Conservation (phyloP, 1,139 yeast genomes). For the Sugiyamaella japonica region DNA sequence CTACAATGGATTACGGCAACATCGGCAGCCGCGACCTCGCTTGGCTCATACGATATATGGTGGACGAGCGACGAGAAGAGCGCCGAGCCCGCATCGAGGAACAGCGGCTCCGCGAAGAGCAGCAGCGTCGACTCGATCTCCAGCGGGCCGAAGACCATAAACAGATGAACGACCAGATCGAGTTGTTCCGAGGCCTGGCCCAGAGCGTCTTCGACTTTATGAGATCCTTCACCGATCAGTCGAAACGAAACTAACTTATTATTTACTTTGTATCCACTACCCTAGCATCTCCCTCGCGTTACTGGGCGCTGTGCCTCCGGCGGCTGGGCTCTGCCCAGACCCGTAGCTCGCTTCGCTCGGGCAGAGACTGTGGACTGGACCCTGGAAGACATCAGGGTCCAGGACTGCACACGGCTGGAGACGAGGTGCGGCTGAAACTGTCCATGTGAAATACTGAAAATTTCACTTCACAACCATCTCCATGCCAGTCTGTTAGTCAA, state of each 20-base stretch:
- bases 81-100: slow-evolving; percentile 1
- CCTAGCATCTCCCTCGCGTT: not conserved
- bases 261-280: not conserved
- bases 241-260: not conserved
- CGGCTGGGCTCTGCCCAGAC: slow-evolving; percentile 1
- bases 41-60: slow-evolving; percentile 6
- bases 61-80: slow-evolving; percentile 5
- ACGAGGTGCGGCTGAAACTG: not conserved
- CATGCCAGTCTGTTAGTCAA: not conserved
- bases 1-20: not conserved
- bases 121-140: slow-evolving; percentile 6
- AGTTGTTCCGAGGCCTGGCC: slow-evolving; percentile 2
- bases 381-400: not conserved
- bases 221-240: not conserved
- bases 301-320: not conserved
- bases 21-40: not conserved
- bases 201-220: slow-evolving; percentile 2
- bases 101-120: slow-evolving; percentile 9
- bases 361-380: not conserved
- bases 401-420: too few species aligned
- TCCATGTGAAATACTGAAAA: not conserved
- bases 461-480: not conserved
- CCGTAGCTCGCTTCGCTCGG: not conserved
- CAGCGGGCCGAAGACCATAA: not conserved
- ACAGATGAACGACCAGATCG: slow-evolving; percentile 6